These are phyloP conservation scores for Sporothrix mexicana DNA, from an alignment of 2,329 filamentous ascomycete genomes.

Conservation along the genomic window DNA sequence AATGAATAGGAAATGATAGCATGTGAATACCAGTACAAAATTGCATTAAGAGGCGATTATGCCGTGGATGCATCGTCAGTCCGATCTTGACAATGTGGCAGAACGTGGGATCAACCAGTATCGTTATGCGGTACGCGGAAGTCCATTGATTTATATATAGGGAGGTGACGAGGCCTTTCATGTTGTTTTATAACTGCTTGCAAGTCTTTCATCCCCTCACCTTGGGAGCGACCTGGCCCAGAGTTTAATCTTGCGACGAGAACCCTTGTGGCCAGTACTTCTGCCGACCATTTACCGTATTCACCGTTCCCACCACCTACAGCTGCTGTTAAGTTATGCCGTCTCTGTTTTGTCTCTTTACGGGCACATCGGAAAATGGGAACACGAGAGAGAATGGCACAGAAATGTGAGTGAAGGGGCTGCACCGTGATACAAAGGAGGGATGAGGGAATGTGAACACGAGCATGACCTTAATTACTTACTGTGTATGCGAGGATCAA, in stretches of 20 bases:
- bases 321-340: not conserved
- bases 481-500: not conserved
- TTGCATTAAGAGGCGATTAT: not conserved
- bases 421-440: not conserved
- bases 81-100: too few relatives aligned
- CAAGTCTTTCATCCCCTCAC: not conserved
- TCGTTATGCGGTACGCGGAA: not conserved
- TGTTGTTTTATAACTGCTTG: not conserved
- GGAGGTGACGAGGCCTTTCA: conserved; percentile 2
- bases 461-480: not conserved
- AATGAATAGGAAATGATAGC: conserved; percentile 5
- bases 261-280: conserved; percentile 12
- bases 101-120: not conserved
- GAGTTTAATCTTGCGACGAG: conserved; percentile 1
- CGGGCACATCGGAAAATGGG: not conserved
- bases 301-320: not conserved
- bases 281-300: not conserved
- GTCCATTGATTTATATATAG: not conserved
- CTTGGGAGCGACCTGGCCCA: not conserved
- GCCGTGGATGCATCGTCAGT: too few relatives aligned
- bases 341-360: not conserved
- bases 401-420: not conserved
- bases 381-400: not conserved
- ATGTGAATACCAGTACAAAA: not conserved
- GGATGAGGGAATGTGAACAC: not conserved